phyloP scores from a whole-genome alignment of 140 eudicot genomes.

The Erigeron philadelphicus region DNA sequence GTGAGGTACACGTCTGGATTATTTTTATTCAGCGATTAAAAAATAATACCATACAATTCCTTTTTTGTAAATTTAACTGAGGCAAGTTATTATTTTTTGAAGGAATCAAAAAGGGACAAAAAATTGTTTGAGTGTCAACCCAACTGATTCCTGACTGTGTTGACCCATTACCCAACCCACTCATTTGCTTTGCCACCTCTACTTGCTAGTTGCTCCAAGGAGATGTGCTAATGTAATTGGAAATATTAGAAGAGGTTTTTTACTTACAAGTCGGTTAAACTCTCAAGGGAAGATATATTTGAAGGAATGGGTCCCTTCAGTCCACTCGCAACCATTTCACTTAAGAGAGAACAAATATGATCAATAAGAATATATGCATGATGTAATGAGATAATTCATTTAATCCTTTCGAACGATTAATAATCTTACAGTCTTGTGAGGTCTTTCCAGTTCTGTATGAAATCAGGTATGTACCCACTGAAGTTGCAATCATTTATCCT shows the following conservation, averaged over 20 bases:
- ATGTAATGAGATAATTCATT: background rate
- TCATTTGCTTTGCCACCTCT: too few relatives aligned
- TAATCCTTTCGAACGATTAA: background rate
- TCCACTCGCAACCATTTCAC: conserved; percentile 81
- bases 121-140: too few relatives aligned
- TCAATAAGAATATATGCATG: background rate
- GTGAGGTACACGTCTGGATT: too few relatives aligned
- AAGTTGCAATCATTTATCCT: conserved; percentile 68
- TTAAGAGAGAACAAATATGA: conserved; percentile 21
- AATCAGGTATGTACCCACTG: conserved; percentile 69
- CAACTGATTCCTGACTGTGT: too few relatives aligned
- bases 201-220: too few relatives aligned
- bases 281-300: conserved; percentile 45
- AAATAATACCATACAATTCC: too few relatives aligned
- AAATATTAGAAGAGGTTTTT: background rate
- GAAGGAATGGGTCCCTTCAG: conserved; percentile 82
- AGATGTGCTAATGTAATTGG: too few relatives aligned
- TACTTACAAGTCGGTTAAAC: conserved; percentile 62
- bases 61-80: too few relatives aligned
- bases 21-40: too few relatives aligned
- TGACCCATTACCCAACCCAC: too few relatives aligned
- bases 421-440: conserved; percentile 64
- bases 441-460: conserved; percentile 61
- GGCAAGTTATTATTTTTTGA: too few relatives aligned
- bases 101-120: too few relatives aligned